Base-by-base conservation (phyloP, 306 rosid species). In the Cicer chorassanicum region DNA sequence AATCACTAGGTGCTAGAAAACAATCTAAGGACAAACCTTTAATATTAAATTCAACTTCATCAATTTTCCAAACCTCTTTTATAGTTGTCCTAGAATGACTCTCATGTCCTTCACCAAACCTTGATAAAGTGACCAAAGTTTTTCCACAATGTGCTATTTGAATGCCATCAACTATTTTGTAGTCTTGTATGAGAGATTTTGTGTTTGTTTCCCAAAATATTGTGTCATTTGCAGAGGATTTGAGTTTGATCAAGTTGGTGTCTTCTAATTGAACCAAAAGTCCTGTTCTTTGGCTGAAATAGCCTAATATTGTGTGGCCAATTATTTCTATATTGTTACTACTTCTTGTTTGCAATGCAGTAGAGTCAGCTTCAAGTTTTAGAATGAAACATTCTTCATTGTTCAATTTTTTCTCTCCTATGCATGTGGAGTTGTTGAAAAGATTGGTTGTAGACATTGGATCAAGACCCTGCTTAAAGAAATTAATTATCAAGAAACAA, bases 1-100 rank as follows among this genome's bases (percentile, higher is more conserved):
- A 60, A 74, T 91, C 98, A 54, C 91, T 85, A 11, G 97, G 98
- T 1, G 98, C 87, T 81, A 93, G 38, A 62, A 93, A 93, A 57
- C 96, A 91, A 40, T 93, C 97, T 79, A 81, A 77, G 59, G 90
- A 86, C 80, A 94, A 83, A 0, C 98, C 98, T 86, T 82, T 87
- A 1, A 94, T 84, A 82, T 93, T 92, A 42, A 94, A 94, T 36
- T 86, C 99, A n/a, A 94, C 96, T 70, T 94, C 98, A 63, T 94
- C 98, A 14, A 94, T 90, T 44, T 76, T 76, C 98, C 98, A 91
- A 62, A 39, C 72, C 80, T 94, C 98, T 41, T 91, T 92, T 85
- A 94, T 87, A 75, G 80, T 45, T 1, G 99, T 92, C 75, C 83
- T 94, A 6, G 93, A 89, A 64, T 87, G 88, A 46, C 77, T 65